Evolutionary conservation across 805 yeast genomes (phyloP).

Genomic region (Ogataea thermomethanolica): DNA sequence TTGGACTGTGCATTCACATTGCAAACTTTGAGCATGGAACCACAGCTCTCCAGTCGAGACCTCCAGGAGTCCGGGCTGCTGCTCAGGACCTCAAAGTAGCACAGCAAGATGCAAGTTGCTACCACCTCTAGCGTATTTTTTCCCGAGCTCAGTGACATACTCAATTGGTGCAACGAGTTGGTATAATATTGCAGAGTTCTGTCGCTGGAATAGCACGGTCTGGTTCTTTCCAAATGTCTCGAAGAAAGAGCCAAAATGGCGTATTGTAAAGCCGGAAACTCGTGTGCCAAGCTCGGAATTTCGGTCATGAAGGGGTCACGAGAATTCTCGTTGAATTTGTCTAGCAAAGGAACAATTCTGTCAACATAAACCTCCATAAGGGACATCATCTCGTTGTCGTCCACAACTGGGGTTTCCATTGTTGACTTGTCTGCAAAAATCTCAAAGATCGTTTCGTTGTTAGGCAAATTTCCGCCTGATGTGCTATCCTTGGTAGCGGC

Average conservation of each 20-base stretch:
- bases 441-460: constrained; percentile 27
- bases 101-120: constrained; percentile 39
- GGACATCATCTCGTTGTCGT: constrained; percentile 33
- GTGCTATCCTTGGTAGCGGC: constrained; percentile 28
- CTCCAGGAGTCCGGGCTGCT: constrained; percentile 38
- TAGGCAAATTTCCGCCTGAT: constrained; percentile 17
- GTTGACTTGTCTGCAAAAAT: constrained; percentile 27
- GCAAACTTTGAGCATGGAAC: constrained; percentile 36
- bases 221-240: constrained; percentile 25
- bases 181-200: constrained; percentile 30
- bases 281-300: constrained; percentile 38
- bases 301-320: constrained; percentile 34
- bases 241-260: constrained; percentile 31
- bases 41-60: constrained; percentile 38
- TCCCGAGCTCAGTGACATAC: constrained; percentile 34
- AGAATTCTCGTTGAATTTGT: constrained; percentile 21
- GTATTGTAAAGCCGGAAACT: constrained; percentile 26
- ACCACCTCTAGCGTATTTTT: constrained; percentile 30
- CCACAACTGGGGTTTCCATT: constrained; percentile 19
- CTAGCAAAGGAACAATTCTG: constrained; percentile 34
- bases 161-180: constrained; percentile 30
- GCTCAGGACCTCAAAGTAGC: constrained; percentile 42
- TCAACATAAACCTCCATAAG: constrained; percentile 35
- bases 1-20: constrained; percentile 38
- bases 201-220: constrained; percentile 20